Evolutionary conservation across 1,284 basidiomycete genomes (phyloP).

Genomic region (Tilletia caries): DNA sequence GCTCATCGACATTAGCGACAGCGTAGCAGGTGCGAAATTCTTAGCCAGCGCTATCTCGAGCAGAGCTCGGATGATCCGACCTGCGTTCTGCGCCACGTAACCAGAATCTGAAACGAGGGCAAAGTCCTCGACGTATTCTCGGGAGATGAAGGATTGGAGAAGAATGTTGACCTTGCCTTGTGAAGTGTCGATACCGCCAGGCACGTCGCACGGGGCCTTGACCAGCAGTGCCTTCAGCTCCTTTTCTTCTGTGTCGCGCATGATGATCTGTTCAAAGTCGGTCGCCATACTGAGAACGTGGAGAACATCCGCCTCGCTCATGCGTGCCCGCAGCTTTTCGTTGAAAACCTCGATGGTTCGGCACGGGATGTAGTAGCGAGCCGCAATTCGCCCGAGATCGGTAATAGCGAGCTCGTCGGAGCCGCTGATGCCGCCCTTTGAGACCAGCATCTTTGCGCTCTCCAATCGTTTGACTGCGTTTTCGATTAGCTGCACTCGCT

Average conservation of each 20-base stretch:
- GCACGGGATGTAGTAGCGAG: slow-evolving; percentile 90
- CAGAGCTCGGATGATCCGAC: slow-evolving; percentile 86
- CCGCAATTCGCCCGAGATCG: slow-evolving; percentile 88
- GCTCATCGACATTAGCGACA: slow-evolving; percentile 82
- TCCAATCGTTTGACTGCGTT: slow-evolving; percentile 70
- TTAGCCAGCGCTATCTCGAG: slow-evolving; percentile 89
- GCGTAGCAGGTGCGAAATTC: slow-evolving; percentile 80
- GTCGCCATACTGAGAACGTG: slow-evolving; percentile 82
- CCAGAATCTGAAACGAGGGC: slow-evolving; percentile 92
- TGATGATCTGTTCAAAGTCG: slow-evolving; percentile 94
- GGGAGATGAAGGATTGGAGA: slow-evolving; percentile 85
- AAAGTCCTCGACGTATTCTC: slow-evolving; percentile 81
- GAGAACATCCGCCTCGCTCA: slow-evolving; percentile 92
- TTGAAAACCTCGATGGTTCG: slow-evolving; percentile 88
- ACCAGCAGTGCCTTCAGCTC: slow-evolving; percentile 75
- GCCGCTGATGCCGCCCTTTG: slow-evolving; percentile 63
- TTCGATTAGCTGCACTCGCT: slow-evolving; percentile 70
- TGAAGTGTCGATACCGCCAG: slow-evolving; percentile 74
- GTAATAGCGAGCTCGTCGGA: slow-evolving; percentile 65
- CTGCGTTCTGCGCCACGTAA: slow-evolving; percentile 77
- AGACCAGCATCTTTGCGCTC: slow-evolving; percentile 78
- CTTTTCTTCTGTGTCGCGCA: slow-evolving; percentile 81
- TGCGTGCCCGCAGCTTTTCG: slow-evolving; percentile 71
- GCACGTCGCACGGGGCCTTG: slow-evolving; percentile 55
- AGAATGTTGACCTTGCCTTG: slow-evolving; percentile 94